Base-by-base conservation (phyloP, 768 basidiomycete genomes). In the Pulveroboletus sp. region DNA sequence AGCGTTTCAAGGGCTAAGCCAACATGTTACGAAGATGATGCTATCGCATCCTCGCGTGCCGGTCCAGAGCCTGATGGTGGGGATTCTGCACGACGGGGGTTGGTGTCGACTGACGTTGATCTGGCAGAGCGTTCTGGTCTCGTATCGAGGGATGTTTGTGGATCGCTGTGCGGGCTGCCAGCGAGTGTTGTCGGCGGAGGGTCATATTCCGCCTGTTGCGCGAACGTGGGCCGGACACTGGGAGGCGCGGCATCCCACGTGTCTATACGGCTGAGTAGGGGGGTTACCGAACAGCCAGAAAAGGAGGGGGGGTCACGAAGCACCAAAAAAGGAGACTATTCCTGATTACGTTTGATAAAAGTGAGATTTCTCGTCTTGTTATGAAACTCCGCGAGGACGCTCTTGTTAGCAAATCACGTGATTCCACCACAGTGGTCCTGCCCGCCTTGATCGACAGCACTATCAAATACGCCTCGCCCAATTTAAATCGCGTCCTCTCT, bases 201-300 rank as follows among this genome's bases (percentile, higher is more conserved):
- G 82, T 0, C 84, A 89, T 61, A 72, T 85, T 8, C 88, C 87
- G 1, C 82, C 86, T 0, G 83, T 88, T 4, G 82, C 80, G 28
- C 76, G 85, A 39, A 59, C 77, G 26, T 84, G 78, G 79, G 68
- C 8, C 15, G 15, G 15, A 8, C 15, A 35, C 6, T 82, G 82
- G 82, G 71, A 73, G 54, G 69, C 75, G 4, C 71, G 76, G 50
- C 85, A 87, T 67, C 69, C 74, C 32, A 67, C 66, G 2, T 79
- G 78, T 61, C 54, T 65, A 55, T 60, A 64, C 46, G 43, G 45
- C 49, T 65, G 60, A 35, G 33, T 11, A 11, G 28, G 41, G 51
- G 43, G 43, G 45, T 32, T 36, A n/a, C 14, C 5, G 21, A 4
- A 4, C 21, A 21, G 21, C 21, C 21, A 21, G 21, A 21, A 21